These are phyloP conservation scores for Dendrobium huoshanense DNA, from an alignment of 106 monocot genomes.

Conservation along the genomic window DNA sequence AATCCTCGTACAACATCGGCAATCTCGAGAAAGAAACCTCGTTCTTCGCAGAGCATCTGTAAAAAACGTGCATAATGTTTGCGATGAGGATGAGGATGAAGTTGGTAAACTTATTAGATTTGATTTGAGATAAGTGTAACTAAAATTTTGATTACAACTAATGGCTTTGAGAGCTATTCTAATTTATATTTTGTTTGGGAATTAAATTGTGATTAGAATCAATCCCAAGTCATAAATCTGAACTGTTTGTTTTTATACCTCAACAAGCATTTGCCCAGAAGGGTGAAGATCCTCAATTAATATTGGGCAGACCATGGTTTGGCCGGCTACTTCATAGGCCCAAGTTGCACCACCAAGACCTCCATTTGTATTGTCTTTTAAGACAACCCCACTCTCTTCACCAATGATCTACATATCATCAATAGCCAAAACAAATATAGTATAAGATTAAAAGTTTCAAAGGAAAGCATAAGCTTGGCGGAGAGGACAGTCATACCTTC, in stretches of 20 bases:
- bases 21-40: constrained; percentile 92
- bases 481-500: not conserved
- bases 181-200: no score
- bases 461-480: not conserved
- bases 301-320: constrained; percentile 93
- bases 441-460: not conserved
- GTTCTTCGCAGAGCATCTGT: constrained; percentile 96
- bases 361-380: constrained; percentile 58
- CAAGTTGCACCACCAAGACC: constrained; percentile 69
- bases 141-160: not conserved
- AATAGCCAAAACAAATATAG: not conserved
- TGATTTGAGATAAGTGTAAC: not conserved
- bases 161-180: no score
- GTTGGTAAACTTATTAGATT: not conserved
- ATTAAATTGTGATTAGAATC: no score
- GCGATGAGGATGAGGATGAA: not conserved
- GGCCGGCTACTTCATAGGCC: constrained; percentile 97
- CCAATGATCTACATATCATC: constrained; percentile 56
- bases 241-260: constrained; percentile 39
- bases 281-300: constrained; percentile 81
- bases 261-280: constrained; percentile 90
- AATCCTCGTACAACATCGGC: constrained; percentile 88
- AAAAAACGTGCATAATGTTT: not conserved
- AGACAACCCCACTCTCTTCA: constrained; percentile 65
- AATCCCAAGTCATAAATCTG: not conserved